Conservation (phyloP, 139 green algal genomes). For the Closterium sp. region DNA sequence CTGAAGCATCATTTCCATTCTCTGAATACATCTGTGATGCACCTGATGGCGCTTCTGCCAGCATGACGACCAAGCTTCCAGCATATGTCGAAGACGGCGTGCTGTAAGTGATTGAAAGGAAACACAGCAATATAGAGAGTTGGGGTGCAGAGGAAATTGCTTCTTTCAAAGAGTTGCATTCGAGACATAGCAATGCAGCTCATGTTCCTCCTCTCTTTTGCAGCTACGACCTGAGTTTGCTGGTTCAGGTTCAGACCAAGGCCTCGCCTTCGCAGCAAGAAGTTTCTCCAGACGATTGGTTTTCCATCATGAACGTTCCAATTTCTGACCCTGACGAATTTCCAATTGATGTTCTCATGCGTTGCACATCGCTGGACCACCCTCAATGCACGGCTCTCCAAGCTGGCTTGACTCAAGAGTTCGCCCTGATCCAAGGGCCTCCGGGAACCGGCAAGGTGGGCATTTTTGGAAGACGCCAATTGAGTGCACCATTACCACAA, state of each 20-base stretch:
- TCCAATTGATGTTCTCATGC: neutral
- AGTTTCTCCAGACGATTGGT: neutral
- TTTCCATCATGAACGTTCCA: neutral
- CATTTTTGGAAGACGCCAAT: neutral
- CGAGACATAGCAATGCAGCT: neutral
- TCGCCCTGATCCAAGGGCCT: constrained; percentile 73
- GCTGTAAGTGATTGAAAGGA: too few species aligned
- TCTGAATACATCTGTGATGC: constrained; percentile 24
- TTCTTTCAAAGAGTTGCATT: neutral
- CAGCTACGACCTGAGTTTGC: neutral
- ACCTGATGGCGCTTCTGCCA: neutral
- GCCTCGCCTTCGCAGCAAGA: neutral
- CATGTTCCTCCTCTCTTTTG: neutral
- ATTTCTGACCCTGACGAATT: neutral
- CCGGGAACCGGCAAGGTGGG: constrained; percentile 64
- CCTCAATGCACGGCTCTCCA: constrained; percentile 58
- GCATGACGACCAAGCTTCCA: neutral
- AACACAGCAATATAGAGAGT: too few species aligned
- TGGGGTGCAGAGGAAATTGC: neutral
- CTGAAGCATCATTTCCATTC: constrained; percentile 37
- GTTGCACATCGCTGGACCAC: constrained; percentile 48
- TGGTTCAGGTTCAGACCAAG: neutral
- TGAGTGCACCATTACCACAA: neutral
- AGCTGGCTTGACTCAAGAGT: constrained; percentile 56
- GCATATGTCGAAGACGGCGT: constrained; percentile 4